phyloP scores from a whole-genome alignment of 805 yeast species.

The Saturnispora hagleri region DNA sequence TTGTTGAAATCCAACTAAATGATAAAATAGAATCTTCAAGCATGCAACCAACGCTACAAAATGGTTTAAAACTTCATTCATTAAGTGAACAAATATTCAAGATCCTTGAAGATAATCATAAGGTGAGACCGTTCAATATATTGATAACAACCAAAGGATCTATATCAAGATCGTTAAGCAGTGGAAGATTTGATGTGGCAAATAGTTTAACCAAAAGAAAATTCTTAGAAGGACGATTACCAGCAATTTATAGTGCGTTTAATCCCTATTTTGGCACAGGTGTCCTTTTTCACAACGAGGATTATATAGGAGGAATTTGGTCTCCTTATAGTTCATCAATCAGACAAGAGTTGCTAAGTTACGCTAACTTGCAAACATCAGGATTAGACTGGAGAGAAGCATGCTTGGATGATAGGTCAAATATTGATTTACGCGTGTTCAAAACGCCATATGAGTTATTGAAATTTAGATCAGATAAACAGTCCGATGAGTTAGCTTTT shows the following conservation, averaged over 20 bases:
- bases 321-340: conserved; percentile 62
- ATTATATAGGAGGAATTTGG: conserved; percentile 77
- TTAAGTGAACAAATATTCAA: conserved; percentile 31
- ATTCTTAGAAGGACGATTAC: conserved; percentile 69
- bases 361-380: conserved; percentile 66
- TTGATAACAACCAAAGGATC: conserved; percentile 71
- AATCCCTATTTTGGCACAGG: conserved; percentile 55
- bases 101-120: conserved; percentile 48
- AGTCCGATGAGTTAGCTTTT: conserved; percentile 76
- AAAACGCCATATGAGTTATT: conserved; percentile 61
- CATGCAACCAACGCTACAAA: conserved; percentile 15
- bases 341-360: conserved; percentile 50
- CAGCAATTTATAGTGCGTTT: conserved; percentile 77
- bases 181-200: conserved; percentile 88
- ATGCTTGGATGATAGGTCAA: conserved; percentile 71
- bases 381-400: conserved; percentile 70
- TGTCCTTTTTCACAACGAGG: conserved; percentile 65
- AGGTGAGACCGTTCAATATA: conserved; percentile 72
- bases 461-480: conserved; percentile 66
- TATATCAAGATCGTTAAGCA: conserved; percentile 72
- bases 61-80: conserved; percentile 36
- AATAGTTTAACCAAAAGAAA: conserved; percentile 74
- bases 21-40: conserved; percentile 12
- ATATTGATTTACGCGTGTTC: conserved; percentile 63
- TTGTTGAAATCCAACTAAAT: conserved; percentile 61